A percentile compares a stretch with the other conserved stretches of the same genome.
Evolutionary conservation across 2,329 filamentous ascomycete species (phyloP).

Genomic region (Akanthomyces uredinophilus): DNA sequence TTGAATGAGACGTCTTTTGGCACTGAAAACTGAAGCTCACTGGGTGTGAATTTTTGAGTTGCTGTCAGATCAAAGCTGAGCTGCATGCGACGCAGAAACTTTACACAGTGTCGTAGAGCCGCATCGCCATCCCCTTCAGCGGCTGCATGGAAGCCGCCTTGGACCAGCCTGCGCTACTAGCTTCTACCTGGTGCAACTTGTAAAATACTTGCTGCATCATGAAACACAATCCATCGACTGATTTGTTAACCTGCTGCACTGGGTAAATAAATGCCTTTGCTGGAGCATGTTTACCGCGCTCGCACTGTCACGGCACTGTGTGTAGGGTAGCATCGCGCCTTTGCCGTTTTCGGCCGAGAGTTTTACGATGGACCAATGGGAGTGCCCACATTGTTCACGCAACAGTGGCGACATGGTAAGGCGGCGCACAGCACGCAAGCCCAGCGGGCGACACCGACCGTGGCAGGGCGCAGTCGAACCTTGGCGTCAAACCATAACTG

Average conservation of each 20-base stretch:
- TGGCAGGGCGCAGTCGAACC: background rate
- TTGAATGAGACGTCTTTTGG: background rate
- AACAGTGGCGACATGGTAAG: background rate
- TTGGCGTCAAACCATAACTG: background rate
- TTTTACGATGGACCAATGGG: background rate
- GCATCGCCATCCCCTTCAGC: background rate
- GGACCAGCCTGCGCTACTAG: background rate
- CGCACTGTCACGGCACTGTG: constrained; percentile 5
- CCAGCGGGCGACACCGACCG: background rate
- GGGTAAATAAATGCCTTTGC: no score
- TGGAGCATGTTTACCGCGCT: background rate
- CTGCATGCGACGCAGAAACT: background rate
- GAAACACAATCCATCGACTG: no score
- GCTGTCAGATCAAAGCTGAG: background rate
- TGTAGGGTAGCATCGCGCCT: constrained; percentile 9
- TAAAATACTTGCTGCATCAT: no score
- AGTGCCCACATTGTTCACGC: background rate
- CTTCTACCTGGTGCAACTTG: no score
- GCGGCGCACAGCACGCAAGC: background rate
- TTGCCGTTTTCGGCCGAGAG: constrained; percentile 3
- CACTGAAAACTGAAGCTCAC: background rate
- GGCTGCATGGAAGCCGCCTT: background rate
- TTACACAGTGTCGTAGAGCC: constrained; percentile 8
- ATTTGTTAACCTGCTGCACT: no score
- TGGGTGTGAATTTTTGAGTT: no score